phyloP scores from a whole-genome alignment of 148 eudicot genomes.

The Nyssa sinensis region DNA sequence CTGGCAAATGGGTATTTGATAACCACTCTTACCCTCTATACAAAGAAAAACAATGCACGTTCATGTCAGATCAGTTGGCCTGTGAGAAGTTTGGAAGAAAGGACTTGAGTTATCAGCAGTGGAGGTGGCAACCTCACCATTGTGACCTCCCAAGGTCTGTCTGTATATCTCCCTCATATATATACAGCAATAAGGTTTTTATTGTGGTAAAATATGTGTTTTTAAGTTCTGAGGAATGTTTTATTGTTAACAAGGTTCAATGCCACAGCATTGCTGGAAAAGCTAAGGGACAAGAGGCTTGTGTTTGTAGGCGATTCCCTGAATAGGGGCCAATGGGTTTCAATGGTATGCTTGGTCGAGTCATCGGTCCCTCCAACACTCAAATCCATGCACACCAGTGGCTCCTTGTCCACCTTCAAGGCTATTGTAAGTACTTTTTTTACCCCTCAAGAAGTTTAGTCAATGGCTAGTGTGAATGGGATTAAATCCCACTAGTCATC shows the following conservation, averaged over 20 bases:
- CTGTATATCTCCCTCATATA: constrained; percentile 4
- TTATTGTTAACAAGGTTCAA: constrained; percentile 26
- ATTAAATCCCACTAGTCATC: too few species aligned
- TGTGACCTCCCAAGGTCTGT: constrained; percentile 80
- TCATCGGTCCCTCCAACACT: constrained; percentile 10
- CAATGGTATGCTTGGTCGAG: constrained; percentile 25
- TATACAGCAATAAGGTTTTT: too few species aligned
- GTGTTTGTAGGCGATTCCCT: constrained; percentile 29
- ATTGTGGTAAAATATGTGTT: too few species aligned
- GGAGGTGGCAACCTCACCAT: constrained; percentile 90
- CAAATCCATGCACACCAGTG: constrained; percentile 24
- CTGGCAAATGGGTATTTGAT: constrained; percentile 86
- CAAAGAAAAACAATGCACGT: constrained; percentile 56
- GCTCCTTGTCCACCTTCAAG: constrained; percentile 25
- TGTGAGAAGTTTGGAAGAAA: constrained; percentile 74
- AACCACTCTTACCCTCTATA: constrained; percentile 66
- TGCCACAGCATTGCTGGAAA: constrained; percentile 28
- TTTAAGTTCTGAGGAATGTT: constrained; percentile 2
- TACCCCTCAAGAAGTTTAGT: too few species aligned
- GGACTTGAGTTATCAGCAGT: constrained; percentile 67
- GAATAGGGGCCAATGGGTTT: constrained; percentile 31
- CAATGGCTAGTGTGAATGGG: too few species aligned
- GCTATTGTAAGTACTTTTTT: constrained; percentile 13
- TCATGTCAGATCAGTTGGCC: constrained; percentile 76
- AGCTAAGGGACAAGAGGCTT: constrained; percentile 23